Base-by-base conservation (phyloP, 768 basidiomycete species). In the Tylopilus subfusipes region DNA sequence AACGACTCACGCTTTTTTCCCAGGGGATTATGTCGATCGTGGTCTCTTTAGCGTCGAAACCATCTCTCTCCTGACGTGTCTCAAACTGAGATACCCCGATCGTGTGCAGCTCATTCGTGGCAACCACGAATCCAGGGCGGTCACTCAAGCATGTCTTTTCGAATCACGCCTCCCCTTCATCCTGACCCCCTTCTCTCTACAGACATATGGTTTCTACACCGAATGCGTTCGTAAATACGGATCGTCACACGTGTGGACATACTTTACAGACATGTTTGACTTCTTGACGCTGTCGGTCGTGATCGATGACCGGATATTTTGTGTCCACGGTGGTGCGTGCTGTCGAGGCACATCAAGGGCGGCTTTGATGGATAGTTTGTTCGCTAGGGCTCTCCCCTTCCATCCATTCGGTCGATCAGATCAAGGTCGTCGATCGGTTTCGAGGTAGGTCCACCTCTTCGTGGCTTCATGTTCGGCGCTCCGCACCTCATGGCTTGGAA, bases 251-350 rank as follows among this genome's bases (percentile, higher is more conserved):
- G 96, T 98, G 31, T 99, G 97, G 97, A 94, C 93, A 25, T 98
- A 98, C 72, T 98, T 99, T 67, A 99, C 97, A 55, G 97, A 99
- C 75, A 97, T 99, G 96, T 99, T 99, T 72, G 97, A 99, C 77
- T 99, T 94, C 76, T 74, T 99, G 62, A 98, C 97, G 12, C 78
- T 99, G 53, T 94, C 92, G 31, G 95, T 96, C 53, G 97, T 99
- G 57, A 98, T 99, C 63, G 97, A 99, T 74, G 94, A 99, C 76
- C 87, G 86, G 66, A 98, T 99, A 80, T 98, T 99, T 72, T 99
- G 97, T 64, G 96, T 99, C 11, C 97, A 99, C 63, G 97, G 97
- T 63, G 96, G 96, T 93, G 52, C 78, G 71, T 43, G 31, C 21
- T 19, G 44, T 14, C 7, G 22, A 9, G 27, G 19, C 42, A 43